phyloP scores from a whole-genome alignment of 2,329 filamentous ascomycete species.

The Aspergillus amoenus region DNA sequence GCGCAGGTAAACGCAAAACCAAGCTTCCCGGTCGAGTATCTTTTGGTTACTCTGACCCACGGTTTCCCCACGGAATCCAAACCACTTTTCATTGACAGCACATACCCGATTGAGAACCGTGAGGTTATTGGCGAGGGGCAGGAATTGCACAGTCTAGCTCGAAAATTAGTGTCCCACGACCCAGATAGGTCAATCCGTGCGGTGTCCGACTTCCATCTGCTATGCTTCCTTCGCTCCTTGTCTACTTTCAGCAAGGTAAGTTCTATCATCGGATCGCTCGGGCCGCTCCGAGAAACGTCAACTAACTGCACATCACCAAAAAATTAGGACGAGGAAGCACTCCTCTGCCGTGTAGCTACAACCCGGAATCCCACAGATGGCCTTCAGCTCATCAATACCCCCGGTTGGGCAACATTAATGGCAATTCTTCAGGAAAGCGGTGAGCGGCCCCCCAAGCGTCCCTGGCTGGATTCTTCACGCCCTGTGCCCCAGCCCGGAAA shows the following conservation, averaged over 20 bases:
- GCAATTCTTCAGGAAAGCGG: constrained; percentile 94
- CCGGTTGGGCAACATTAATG: constrained; percentile 91
- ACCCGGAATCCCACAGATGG: constrained; percentile 77
- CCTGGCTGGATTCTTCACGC: constrained; percentile 41
- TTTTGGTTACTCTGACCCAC: constrained; percentile 93
- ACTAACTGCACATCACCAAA: background rate
- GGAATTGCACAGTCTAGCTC: constrained; percentile 67
- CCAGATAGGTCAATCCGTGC: constrained; percentile 62
- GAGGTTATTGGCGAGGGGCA: constrained; percentile 83
- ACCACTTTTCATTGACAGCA: constrained; percentile 69
- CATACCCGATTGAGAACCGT: constrained; percentile 89
- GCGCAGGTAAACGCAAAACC: constrained; percentile 98
- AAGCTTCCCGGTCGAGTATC: constrained; percentile 92
- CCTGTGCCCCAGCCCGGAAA: constrained; percentile 34
- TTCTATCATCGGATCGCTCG: constrained; percentile 8
- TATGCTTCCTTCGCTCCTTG: constrained; percentile 82
- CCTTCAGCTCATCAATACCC: constrained; percentile 78
- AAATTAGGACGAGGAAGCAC: constrained; percentile 77
- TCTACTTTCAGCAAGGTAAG: constrained; percentile 81
- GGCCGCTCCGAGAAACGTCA: background rate
- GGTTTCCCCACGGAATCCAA: constrained; percentile 83
- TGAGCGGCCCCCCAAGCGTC: constrained; percentile 87
- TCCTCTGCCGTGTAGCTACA: constrained; percentile 82
- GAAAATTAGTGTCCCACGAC: constrained; percentile 67
- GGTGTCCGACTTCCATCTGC: constrained; percentile 89